Conservation (phyloP, 768 basidiomycete species). For the Chalciporus piperatus region DNA sequence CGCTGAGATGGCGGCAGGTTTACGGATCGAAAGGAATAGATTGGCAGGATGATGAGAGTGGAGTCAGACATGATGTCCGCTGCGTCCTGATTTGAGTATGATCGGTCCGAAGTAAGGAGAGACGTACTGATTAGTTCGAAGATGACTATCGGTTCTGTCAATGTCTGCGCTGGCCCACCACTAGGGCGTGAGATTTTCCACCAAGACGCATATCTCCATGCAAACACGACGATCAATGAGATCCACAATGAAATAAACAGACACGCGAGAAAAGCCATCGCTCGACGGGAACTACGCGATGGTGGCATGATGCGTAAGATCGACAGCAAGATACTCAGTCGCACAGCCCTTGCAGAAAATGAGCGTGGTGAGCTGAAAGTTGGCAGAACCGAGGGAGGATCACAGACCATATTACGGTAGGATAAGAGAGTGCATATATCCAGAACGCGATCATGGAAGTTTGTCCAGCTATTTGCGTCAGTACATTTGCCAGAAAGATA, state of each 20-base stretch:
- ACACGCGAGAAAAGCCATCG: constrained; percentile 1
- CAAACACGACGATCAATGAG: constrained; percentile 2
- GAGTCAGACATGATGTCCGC: constrained; percentile 21
- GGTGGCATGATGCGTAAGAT: constrained; percentile 10
- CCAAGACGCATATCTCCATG: neutral
- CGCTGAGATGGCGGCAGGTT: constrained; percentile 4
- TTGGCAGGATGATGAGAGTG: constrained; percentile 10
- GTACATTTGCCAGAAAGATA: neutral
- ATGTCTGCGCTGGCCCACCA: neutral
- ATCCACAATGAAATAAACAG: constrained; percentile 15
- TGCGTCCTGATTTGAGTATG: constrained; percentile 6
- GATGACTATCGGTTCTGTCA: neutral
- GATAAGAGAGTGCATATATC: constrained; percentile 10
- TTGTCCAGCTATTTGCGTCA: constrained; percentile 5
- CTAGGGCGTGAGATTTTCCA: neutral
- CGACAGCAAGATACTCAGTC: constrained; percentile 14
- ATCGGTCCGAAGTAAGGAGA: neutral
- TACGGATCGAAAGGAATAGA: constrained; percentile 3
- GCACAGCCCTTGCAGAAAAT: constrained; percentile 7
- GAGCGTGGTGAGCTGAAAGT: neutral
- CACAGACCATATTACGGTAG: constrained; percentile 13
- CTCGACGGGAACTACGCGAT: constrained; percentile 5
- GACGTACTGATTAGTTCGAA: constrained; percentile 16
- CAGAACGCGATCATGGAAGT: constrained; percentile 4
- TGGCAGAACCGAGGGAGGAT: neutral